A percentile compares a stretch with the other conserved stretches of the same genome.
Evolutionary conservation across 257 asterid genomes (phyloP).

Genomic region (Gentiana macrophylla): DNA sequence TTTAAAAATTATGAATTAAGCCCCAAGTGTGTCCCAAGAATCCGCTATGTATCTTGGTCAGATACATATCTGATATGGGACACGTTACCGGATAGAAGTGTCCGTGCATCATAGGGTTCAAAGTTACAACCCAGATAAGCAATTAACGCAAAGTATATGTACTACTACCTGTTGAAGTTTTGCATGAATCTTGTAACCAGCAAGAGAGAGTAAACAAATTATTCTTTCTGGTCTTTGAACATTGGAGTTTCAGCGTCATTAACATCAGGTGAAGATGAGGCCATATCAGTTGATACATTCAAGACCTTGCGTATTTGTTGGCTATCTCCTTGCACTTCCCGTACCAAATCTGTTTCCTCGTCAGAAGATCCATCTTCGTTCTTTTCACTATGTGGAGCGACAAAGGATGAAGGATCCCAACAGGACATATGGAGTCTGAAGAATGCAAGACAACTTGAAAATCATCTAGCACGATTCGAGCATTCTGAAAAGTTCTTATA

Average conservation of each 20-base stretch:
- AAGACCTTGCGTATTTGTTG: conserved; percentile 29
- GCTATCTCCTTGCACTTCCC: conserved; percentile 61
- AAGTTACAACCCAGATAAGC: conserved; percentile 4
- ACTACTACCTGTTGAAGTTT: conserved; percentile 53
- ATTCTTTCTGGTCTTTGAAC: conserved; percentile 48
- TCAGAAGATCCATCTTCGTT: conserved; percentile 20
- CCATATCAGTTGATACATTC: conserved; percentile 13
- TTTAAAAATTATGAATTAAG: no score
- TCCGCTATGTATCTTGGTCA: no score
- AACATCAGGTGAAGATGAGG: conserved; percentile 21
- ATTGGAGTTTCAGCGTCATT: conserved; percentile 27
- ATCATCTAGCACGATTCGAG: conserved; percentile 83
- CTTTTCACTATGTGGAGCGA: conserved; percentile 81
- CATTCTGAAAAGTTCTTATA: conserved; percentile 52
- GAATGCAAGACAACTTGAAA: conserved; percentile 75
- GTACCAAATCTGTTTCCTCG: conserved; percentile 39
- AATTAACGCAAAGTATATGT: conserved; percentile 4
- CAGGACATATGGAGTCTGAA: conserved; percentile 82
- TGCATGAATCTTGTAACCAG: conserved; percentile 59
- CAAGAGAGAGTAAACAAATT: conserved; percentile 58
- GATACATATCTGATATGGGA: no score
- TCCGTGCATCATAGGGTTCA: no score
- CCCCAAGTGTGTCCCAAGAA: no score
- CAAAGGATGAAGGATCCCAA: conserved; percentile 88
- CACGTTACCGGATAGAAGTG: no score